phyloP scores from a whole-genome alignment of 2,329 filamentous ascomycete species.

The Septoria linicola region DNA sequence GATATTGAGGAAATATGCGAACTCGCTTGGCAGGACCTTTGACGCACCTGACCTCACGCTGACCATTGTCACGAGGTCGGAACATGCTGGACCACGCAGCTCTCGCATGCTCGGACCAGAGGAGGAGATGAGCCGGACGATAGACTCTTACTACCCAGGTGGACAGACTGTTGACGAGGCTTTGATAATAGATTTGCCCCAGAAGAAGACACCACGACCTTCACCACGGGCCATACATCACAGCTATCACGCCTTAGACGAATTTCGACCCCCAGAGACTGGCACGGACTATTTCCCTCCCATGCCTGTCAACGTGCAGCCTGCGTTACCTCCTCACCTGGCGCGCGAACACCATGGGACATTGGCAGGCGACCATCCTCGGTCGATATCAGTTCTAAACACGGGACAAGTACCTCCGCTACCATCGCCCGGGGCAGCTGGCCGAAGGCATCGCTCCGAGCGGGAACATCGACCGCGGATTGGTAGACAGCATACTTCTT shows the following conservation, averaged over 20 bases:
- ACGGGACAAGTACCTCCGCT: conserved; percentile 78
- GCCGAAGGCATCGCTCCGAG: conserved; percentile 29
- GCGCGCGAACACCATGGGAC: conserved; percentile 37
- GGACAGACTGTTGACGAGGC: conserved; percentile 88
- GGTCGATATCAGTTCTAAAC: conserved; percentile 76
- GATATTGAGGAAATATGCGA: conserved; percentile 89
- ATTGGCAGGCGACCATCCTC: conserved; percentile 47
- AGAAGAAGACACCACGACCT: conserved; percentile 71
- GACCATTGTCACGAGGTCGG: conserved; percentile 66
- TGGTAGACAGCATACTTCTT: conserved; percentile 73
- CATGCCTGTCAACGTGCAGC: conserved; percentile 53
- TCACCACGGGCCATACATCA: conserved; percentile 63
- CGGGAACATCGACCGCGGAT: conserved; percentile 56
- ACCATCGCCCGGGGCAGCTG: conserved; percentile 76
- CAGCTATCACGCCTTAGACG: conserved; percentile 60
- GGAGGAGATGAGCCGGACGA: conserved; percentile 72
- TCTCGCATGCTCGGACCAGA: conserved; percentile 80
- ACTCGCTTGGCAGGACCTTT: conserved; percentile 83
- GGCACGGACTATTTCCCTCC: conserved; percentile 82
- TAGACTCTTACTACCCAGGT: conserved; percentile 81
- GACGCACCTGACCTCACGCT: conserved; percentile 87
- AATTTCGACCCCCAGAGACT: conserved; percentile 64
- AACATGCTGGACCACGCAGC: conserved; percentile 28
- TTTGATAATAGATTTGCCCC: conserved; percentile 82
- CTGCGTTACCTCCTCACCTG: conserved; percentile 42